These are phyloP conservation scores for Penicillium chermesinum DNA, from an alignment of 495 filamentous ascomycete genomes.

Conservation along the genomic window DNA sequence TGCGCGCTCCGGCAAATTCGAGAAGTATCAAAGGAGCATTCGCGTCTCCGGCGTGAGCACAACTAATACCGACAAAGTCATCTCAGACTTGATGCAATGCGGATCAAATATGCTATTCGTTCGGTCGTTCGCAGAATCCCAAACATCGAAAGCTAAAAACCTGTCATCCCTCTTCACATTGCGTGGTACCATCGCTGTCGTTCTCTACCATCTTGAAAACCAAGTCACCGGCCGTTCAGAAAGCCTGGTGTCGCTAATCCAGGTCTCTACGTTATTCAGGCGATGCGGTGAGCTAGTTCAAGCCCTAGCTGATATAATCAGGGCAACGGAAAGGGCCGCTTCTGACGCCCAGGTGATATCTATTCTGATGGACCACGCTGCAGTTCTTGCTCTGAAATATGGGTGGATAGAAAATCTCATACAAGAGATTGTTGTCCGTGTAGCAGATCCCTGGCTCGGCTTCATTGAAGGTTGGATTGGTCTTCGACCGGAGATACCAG, in stretches of 20 bases:
- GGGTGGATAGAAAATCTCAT: conserved; percentile 58
- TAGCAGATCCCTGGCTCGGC: conserved; percentile 63
- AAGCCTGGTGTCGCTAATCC: conserved; percentile 44
- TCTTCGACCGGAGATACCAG: conserved; percentile 50
- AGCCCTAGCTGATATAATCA: conserved; percentile 56
- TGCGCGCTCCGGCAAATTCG: conserved; percentile 51
- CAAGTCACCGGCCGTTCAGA: conserved; percentile 25
- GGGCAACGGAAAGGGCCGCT: conserved; percentile 43
- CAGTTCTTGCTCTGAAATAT: conserved; percentile 58
- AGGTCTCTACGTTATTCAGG: conserved; percentile 62
- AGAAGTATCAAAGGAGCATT: conserved; percentile 46
- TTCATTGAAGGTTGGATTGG: conserved; percentile 76
- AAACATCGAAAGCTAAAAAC: conserved; percentile 22
- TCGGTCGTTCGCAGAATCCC: conserved; percentile 50
- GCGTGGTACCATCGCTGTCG: conserved; percentile 28
- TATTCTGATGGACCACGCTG: conserved; percentile 56
- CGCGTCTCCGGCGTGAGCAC: conserved; percentile 67
- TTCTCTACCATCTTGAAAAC: conserved; percentile 37
- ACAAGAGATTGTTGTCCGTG: conserved; percentile 58
- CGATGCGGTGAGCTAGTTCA: conserved; percentile 58
- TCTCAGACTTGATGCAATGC: conserved; percentile 58
- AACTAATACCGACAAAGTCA: conserved; percentile 50
- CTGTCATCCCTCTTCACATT: conserved; percentile 34
- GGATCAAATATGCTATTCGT: conserved; percentile 61
- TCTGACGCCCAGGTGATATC: conserved; percentile 70